Conservation (phyloP, 1,139 yeast genomes). For the Blastobotrys serpentis region DNA sequence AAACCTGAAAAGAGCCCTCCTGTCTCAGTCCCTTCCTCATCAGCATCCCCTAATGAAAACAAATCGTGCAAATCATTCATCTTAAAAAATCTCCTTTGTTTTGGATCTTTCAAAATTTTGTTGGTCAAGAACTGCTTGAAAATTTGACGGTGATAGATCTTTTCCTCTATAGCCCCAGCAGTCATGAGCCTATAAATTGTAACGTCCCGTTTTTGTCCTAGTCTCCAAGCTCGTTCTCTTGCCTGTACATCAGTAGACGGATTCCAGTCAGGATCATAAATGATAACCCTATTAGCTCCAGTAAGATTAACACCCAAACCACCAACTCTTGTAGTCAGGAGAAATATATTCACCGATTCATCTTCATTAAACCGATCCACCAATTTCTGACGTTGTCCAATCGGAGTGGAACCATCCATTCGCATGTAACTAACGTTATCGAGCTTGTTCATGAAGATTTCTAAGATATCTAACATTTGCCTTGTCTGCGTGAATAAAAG, state of each 20-base stretch:
- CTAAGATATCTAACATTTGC: slow-evolving; percentile 89
- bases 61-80: slow-evolving; percentile 88
- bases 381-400: slow-evolving; percentile 66
- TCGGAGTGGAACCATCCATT: slow-evolving; percentile 95
- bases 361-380: slow-evolving; percentile 79
- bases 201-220: slow-evolving; percentile 94
- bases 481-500: slow-evolving; percentile 85
- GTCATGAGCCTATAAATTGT: slow-evolving; percentile 88
- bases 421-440: slow-evolving; percentile 56
- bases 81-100: slow-evolving; percentile 88
- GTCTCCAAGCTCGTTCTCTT: slow-evolving; percentile 93
- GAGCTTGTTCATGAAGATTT: slow-evolving; percentile 53
- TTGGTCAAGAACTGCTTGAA: slow-evolving; percentile 93
- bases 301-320: slow-evolving; percentile 93
- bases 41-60: slow-evolving; percentile 76
- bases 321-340: slow-evolving; percentile 91
- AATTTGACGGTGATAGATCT: slow-evolving; percentile 93
- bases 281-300: slow-evolving; percentile 92
- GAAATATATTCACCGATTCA: slow-evolving; percentile 57
- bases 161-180: slow-evolving; percentile 94
- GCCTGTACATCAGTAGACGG: slow-evolving; percentile 98
- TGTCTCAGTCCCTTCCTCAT: slow-evolving; percentile 59
- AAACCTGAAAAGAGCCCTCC: slow-evolving; percentile 62
- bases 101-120: slow-evolving; percentile 92
- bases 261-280: slow-evolving; percentile 97